Evolutionary conservation across 78 protist species (phyloP).

Genomic region (Creolimax fragrantissima): DNA sequence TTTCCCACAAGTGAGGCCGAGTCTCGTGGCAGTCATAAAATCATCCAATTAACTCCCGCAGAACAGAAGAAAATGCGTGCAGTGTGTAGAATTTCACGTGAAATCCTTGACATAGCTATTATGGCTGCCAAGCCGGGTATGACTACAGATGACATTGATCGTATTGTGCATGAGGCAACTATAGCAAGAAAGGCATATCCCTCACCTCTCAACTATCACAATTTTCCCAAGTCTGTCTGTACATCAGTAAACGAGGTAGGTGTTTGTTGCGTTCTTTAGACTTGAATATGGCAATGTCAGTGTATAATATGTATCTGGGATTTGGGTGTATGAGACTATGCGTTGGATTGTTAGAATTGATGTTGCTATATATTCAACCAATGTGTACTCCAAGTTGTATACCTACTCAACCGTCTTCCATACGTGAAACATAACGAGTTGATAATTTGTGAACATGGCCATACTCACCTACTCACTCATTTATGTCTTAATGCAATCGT

Average conservation of each 20-base stretch:
- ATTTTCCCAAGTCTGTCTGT: slow-evolving; percentile 85
- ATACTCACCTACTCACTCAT: too few species aligned
- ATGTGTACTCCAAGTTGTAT: too few species aligned
- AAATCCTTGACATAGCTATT: slow-evolving; percentile 79
- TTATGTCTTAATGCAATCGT: too few species aligned
- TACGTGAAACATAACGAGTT: too few species aligned
- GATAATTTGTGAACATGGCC: too few species aligned
- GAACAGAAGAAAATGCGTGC: slow-evolving; percentile 22
- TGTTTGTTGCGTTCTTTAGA: too few species aligned
- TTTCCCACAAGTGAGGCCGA: not conserved
- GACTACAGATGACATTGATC: slow-evolving; percentile 83
- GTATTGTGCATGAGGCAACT: slow-evolving; percentile 65
- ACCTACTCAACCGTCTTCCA: too few species aligned
- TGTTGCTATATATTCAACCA: too few species aligned
- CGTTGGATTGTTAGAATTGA: too few species aligned
- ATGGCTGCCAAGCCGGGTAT: slow-evolving; percentile 47
- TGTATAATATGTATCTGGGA: too few species aligned
- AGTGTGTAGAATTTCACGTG: slow-evolving; percentile 57
- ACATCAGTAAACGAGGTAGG: slow-evolving; percentile 32
- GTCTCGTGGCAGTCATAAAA: not conserved
- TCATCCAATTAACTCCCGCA: not conserved
- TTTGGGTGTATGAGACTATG: too few species aligned
- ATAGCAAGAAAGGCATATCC: slow-evolving; percentile 84
- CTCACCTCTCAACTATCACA: slow-evolving; percentile 84
- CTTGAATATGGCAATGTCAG: too few species aligned